phyloP scores from a whole-genome alignment of 371 early-diverging fungal species.

The Mucor plumbeus region DNA sequence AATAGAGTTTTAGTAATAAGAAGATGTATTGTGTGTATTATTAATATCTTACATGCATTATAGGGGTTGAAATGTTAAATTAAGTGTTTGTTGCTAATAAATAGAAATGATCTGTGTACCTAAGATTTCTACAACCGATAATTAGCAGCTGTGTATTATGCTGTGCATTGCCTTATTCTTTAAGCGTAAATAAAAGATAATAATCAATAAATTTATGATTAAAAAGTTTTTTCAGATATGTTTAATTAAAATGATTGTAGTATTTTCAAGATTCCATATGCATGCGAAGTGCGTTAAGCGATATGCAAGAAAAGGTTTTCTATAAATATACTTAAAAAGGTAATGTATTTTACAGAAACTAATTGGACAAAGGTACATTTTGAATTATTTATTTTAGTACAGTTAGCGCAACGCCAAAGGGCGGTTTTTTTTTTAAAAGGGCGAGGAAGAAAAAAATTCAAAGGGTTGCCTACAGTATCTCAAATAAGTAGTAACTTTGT shows the following conservation, averaged over 20 bases:
- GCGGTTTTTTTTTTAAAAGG: no score
- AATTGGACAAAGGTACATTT: not conserved
- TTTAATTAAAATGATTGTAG: not conserved
- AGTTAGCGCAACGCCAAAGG: no score
- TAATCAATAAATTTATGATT: no score
- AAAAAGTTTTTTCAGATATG: no score
- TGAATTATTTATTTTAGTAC: not conserved
- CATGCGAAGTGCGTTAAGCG: not conserved
- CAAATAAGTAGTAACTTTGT: no score
- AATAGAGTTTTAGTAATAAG: not conserved
- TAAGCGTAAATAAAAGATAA: no score
- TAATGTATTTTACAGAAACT: not conserved
- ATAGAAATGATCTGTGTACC: not conserved
- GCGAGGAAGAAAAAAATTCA: no score
- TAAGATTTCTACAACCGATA: not conserved
- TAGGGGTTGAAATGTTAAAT: not conserved
- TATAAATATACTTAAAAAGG: not conserved
- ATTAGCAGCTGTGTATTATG: not conserved
- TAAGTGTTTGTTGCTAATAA: not conserved
- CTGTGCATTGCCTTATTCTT: no score
- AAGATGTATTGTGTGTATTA: not conserved
- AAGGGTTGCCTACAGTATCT: no score
- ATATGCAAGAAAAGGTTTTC: not conserved
- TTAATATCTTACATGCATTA: not conserved
- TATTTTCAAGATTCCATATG: not conserved